Base-by-base conservation (phyloP, 2,329 filamentous ascomycete species). In the Xylariaceae sp. region DNA sequence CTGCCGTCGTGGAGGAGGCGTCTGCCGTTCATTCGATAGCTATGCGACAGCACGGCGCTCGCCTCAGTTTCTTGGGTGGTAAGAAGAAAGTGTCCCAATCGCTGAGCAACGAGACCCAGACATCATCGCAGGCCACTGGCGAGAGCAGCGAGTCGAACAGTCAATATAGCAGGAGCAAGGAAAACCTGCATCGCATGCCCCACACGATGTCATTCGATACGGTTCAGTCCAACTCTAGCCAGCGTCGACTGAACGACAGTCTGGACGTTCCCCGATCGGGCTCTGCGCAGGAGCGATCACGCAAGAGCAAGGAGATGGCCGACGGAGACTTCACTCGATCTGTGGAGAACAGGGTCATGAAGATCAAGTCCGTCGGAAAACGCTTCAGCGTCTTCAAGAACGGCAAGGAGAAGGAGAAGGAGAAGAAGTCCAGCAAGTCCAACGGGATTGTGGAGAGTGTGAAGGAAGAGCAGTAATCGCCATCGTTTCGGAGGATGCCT, bases 341-440 rank as follows among this genome's bases (percentile, higher is more conserved):
- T 10, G 71, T 69, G 49, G 78, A 74, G 44, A 70, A 72, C 34
- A 73, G 75, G 3, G 69, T 76, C 44, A 71, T 74, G 58, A 80
- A 80, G 69, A 82, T 82, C 55, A 83, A 82, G 42, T 88, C 86
- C 59, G 83, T 95, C 65, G 85, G 87, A 75, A 93, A 91, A 76
- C 78, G 91, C 69, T 79, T 95, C 65, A 94, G 89, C 72, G 78
- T 92, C 68, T 78, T 95, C 69, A 89, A 88, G 72, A 80, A 92
- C 53, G 87, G 23, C 23, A 30, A 30, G 23, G 23, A 88, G 72
- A 80, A 92, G 54, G 87, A 88, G 71, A 80, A 92, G 53, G 87
- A 88, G 35, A 87, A 86, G 72, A 90, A 89, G 76, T 77, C 77
- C 51, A 85, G 82, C 70, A 87, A 84, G 72, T 76, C 73, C 53